Percentiles rank a stretch among this genome's conserved stretches.
phyloP scores from a whole-genome alignment of 345 rosid species.

The Streptanthus diversifolius region DNA sequence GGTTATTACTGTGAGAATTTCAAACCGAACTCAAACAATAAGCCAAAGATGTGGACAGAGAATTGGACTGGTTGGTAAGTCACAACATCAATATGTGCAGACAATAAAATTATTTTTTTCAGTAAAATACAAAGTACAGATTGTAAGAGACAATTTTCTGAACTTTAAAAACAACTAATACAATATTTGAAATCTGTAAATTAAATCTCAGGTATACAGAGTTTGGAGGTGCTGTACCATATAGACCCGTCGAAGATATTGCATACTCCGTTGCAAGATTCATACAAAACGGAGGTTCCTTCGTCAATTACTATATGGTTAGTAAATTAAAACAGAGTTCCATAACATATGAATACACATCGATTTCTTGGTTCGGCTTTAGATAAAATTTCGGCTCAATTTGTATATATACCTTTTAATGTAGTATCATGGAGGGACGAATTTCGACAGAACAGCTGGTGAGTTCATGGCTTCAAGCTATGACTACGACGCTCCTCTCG shows the following conservation, averaged over 20 bases:
- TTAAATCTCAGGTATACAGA: conserved; percentile 48
- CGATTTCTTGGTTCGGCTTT: background rate
- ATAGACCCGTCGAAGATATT: conserved; percentile 80
- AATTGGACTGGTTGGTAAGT: conserved; percentile 93
- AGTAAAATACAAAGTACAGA: background rate
- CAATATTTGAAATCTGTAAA: background rate
- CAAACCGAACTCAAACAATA: conserved; percentile 54
- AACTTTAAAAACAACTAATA: background rate
- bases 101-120: background rate
- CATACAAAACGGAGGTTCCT: conserved; percentile 78
- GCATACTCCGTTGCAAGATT: conserved; percentile 78
- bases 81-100: background rate
- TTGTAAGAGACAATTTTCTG: background rate
- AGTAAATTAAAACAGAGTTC: background rate
- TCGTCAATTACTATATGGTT: conserved; percentile 87
- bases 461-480: conserved; percentile 97
- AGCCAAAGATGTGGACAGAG: conserved; percentile 97
- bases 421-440: conserved; percentile 96
- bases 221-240: conserved; percentile 70
- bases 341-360: conserved; percentile 1
- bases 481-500: conserved; percentile 96
- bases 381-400: background rate
- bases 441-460: conserved; percentile 89
- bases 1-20: conserved; percentile 82
- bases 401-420: background rate